Evolutionary conservation across 345 rosid genomes (phyloP).

Genomic region (Eucalyptus sp.): DNA sequence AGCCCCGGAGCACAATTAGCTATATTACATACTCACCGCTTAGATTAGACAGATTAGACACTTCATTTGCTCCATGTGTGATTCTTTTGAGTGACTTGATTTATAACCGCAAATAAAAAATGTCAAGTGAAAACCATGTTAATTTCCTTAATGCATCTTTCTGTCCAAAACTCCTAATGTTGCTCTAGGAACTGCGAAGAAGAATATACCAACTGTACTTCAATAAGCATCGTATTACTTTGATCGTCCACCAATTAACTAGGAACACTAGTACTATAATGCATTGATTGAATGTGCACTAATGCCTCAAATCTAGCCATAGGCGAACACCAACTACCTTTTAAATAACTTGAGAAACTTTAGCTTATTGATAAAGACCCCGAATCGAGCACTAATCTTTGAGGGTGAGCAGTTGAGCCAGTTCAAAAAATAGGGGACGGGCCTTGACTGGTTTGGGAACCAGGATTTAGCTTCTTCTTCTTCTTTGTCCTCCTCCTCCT

Average conservation of each 20-base stretch:
- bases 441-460: no score
- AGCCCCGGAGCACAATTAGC: background rate
- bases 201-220: background rate
- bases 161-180: background rate
- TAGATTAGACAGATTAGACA: background rate
- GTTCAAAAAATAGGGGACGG: no score
- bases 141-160: background rate
- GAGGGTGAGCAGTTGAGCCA: no score
- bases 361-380: background rate
- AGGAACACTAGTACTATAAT: background rate
- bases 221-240: background rate
- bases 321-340: background rate
- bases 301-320: background rate
- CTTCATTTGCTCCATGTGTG: background rate
- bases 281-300: background rate
- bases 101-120: background rate
- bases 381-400: no score
- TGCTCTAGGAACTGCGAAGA: accelerated
- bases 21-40: background rate
- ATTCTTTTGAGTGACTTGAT: background rate
- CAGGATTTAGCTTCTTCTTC: no score
- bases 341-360: background rate
- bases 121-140: background rate
- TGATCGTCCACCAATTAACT: background rate
- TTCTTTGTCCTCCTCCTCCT: no score